Evolutionary conservation across 169 alveolate genomes (phyloP).

Genomic region (Babesia sp.): DNA sequence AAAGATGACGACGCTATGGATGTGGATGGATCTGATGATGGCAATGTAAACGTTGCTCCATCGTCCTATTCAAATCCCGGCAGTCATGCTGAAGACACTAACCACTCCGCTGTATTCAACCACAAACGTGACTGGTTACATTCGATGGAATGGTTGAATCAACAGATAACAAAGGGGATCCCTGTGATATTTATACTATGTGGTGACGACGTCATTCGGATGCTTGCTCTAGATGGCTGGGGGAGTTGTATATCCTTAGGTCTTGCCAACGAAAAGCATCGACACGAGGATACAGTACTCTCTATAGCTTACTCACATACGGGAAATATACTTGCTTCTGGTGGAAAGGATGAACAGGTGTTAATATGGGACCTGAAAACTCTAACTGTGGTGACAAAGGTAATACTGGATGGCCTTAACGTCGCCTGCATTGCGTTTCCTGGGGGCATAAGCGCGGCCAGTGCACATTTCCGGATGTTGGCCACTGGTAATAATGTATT

Average conservation of each 20-base stretch:
- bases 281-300: slow-evolving; percentile 58
- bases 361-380: slow-evolving; percentile 55
- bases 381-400: slow-evolving; percentile 14
- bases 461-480: slow-evolving; percentile 5
- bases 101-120: background rate
- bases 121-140: slow-evolving; percentile 2
- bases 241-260: slow-evolving; percentile 55
- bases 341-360: slow-evolving; percentile 58
- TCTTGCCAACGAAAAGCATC: slow-evolving; percentile 14
- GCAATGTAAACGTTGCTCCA: background rate
- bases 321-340: slow-evolving; percentile 46
- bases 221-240: slow-evolving; percentile 32
- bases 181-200: slow-evolving; percentile 30
- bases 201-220: slow-evolving; percentile 66
- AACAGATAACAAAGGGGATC: background rate
- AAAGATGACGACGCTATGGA: background rate
- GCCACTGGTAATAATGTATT: slow-evolving; percentile 47
- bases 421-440: slow-evolving; percentile 33
- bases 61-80: no score
- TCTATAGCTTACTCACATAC: slow-evolving; percentile 31
- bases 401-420: slow-evolving; percentile 23
- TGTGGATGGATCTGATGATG: slow-evolving; percentile 1
- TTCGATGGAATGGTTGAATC: slow-evolving; percentile 33
- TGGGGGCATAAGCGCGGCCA: slow-evolving; percentile 1
- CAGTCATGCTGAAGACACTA: background rate